phyloP scores from a whole-genome alignment of 2,329 filamentous ascomycete species.

The Nakataea oryzae region DNA sequence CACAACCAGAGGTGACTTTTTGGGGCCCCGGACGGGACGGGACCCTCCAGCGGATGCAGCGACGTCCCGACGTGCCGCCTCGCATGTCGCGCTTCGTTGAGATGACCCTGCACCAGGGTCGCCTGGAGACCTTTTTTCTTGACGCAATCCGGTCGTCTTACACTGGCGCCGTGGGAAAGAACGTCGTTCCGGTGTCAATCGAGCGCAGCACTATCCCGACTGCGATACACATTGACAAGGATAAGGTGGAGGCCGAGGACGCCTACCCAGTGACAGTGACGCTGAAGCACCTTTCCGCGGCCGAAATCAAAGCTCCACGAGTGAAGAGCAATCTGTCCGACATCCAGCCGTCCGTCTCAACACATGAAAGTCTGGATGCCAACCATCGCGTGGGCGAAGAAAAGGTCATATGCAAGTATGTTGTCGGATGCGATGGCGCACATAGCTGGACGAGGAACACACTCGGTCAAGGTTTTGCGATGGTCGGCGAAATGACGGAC shows the following conservation, averaged over 20 bases:
- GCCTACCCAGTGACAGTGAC: slow-evolving; percentile 47
- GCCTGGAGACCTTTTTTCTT: slow-evolving; percentile 54
- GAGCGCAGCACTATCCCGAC: slow-evolving; percentile 47
- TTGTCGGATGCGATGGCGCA: slow-evolving; percentile 60
- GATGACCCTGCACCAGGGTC: slow-evolving; percentile 59
- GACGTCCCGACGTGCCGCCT: slow-evolving; percentile 47
- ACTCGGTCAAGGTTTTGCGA: slow-evolving; percentile 29
- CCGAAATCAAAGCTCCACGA: slow-evolving; percentile 36
- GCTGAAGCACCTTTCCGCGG: slow-evolving; percentile 42
- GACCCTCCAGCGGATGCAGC: too few species aligned
- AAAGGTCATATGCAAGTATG: slow-evolving; percentile 46
- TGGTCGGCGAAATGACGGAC: slow-evolving; percentile 40
- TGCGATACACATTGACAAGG: slow-evolving; percentile 37
- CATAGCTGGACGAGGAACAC: slow-evolving; percentile 53
- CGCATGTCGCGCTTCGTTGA: slow-evolving; percentile 54
- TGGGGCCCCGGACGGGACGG: slow-evolving; percentile 16
- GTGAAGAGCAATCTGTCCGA: slow-evolving; percentile 35
- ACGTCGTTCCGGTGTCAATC: slow-evolving; percentile 25
- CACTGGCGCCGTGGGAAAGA: background rate
- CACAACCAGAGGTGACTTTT: slow-evolving; percentile 37
- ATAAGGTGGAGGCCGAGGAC: slow-evolving; percentile 29
- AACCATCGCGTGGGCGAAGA: slow-evolving; percentile 20
- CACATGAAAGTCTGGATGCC: slow-evolving; percentile 7
- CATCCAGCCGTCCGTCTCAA: slow-evolving; percentile 41
- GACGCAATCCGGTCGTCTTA: slow-evolving; percentile 10